phyloP scores from a whole-genome alignment of 345 rosid species.

The Euphorbia pulcherrima region DNA sequence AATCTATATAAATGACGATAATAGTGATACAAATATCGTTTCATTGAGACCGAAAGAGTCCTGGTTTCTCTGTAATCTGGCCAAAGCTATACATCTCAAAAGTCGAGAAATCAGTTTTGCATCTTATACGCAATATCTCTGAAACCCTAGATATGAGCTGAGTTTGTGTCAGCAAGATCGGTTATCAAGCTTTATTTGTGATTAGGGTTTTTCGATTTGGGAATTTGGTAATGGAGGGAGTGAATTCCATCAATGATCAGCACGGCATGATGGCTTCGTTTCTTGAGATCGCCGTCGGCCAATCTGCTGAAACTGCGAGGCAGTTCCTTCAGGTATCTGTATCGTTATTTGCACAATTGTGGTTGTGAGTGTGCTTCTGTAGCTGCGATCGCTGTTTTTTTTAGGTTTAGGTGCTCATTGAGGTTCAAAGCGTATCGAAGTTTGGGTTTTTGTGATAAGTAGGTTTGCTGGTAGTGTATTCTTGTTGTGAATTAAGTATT shows the following conservation, averaged over 20 bases:
- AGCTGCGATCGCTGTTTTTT: not conserved
- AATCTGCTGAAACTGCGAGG: conserved; percentile 76
- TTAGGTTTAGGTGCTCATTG: not conserved
- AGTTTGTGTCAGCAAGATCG: not conserved
- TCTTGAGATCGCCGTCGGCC: conserved; percentile 97
- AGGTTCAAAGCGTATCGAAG: not conserved
- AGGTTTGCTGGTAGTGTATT: not conserved
- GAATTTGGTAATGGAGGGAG: conserved; percentile 14
- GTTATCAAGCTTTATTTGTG: not conserved
- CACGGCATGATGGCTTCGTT: conserved; percentile 83
- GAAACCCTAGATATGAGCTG: conserved; percentile 9
- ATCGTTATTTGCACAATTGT: not conserved
- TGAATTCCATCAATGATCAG: conserved; percentile 30
- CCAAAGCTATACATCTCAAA: not conserved
- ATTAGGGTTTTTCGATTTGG: conserved; percentile 14
- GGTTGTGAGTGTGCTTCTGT: not conserved
- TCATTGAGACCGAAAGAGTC: too few species aligned
- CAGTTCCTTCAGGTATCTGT: conserved; percentile 74
- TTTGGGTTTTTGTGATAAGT: not conserved
- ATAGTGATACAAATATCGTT: too few species aligned
- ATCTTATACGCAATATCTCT: too few species aligned
- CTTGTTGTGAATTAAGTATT: not conserved
- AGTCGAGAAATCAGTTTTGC: not conserved
- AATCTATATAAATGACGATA: too few species aligned
- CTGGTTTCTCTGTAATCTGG: not conserved